Conservation (phyloP, 345 rosid genomes). For the Brassica juncea region DNA sequence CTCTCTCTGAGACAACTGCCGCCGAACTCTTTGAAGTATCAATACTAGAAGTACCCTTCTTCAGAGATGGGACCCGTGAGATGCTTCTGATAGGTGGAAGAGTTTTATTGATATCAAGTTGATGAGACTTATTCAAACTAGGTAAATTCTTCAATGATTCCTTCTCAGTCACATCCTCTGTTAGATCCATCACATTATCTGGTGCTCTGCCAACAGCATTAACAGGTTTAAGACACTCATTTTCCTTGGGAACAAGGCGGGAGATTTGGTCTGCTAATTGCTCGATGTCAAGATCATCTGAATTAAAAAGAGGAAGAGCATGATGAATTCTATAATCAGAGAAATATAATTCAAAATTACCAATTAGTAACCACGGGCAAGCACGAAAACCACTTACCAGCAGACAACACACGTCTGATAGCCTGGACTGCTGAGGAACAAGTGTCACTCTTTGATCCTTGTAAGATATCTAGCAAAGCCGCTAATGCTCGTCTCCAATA, state of each 20-base stretch:
- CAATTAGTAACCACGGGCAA: slow-evolving; percentile 14
- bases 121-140: slow-evolving; percentile 42
- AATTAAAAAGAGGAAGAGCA: slow-evolving; percentile 31
- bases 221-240: slow-evolving; percentile 41
- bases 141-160: slow-evolving; percentile 39
- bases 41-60: slow-evolving; percentile 40
- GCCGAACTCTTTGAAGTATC: slow-evolving; percentile 42
- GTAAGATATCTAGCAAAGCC: slow-evolving; percentile 58
- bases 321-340: neutral
- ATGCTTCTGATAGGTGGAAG: slow-evolving; percentile 43
- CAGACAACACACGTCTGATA: slow-evolving; percentile 62
- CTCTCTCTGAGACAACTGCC: slow-evolving; percentile 36
- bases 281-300: slow-evolving; percentile 65
- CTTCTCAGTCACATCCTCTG: slow-evolving; percentile 46
- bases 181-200: slow-evolving; percentile 31
- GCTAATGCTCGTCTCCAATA: slow-evolving; percentile 82
- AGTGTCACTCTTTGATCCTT: slow-evolving; percentile 47
- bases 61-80: slow-evolving; percentile 37
- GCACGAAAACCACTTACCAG: slow-evolving; percentile 54
- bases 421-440: slow-evolving; percentile 45
- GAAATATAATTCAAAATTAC: slow-evolving; percentile 7
- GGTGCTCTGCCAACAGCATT: slow-evolving; percentile 28
- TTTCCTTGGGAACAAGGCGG: slow-evolving; percentile 48
- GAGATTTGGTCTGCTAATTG: slow-evolving; percentile 66
- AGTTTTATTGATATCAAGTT: slow-evolving; percentile 39